A percentile compares a stretch with the other conserved stretches of the same genome.
Evolutionary conservation across 1,284 basidiomycete genomes (phyloP).

Genomic region (Pisolithus thermaeus): DNA sequence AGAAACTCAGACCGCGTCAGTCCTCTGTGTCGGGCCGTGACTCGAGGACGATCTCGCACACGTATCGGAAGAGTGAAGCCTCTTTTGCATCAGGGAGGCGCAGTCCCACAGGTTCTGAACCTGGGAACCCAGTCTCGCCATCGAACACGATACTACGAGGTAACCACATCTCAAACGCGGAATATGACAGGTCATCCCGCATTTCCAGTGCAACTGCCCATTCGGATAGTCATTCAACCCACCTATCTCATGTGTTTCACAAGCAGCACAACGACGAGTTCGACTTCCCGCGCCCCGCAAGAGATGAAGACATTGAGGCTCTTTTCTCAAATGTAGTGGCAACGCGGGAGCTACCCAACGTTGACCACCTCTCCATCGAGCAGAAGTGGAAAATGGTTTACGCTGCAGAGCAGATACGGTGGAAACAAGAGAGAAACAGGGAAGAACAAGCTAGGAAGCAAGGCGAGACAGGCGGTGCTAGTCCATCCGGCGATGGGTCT

Average conservation of each 20-base stretch:
- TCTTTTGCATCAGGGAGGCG: conserved; percentile 39
- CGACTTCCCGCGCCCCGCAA: conserved; percentile 65
- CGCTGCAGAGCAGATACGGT: conserved; percentile 77
- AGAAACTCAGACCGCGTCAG: conserved; percentile 40
- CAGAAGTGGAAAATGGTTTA: conserved; percentile 94
- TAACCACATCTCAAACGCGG: conserved; percentile 45
- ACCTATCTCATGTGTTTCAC: conserved; percentile 53
- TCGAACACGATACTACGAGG: conserved; percentile 37
- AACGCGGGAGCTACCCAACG: conserved; percentile 57
- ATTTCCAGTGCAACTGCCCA: conserved; percentile 52
- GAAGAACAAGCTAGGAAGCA: conserved; percentile 59
- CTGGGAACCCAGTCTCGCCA: conserved; percentile 39
- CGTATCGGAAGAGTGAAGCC: conserved; percentile 50
- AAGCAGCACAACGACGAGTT: conserved; percentile 57
- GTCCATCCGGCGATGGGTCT: conserved; percentile 52
- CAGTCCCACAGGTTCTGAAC: conserved; percentile 42
- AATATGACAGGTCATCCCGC: conserved; percentile 53
- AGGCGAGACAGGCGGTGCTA: conserved; percentile 48
- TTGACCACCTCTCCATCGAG: conserved; percentile 59
- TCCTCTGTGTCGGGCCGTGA: conserved; percentile 39
- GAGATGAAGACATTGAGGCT: conserved; percentile 68
- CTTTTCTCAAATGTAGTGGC: conserved; percentile 74
- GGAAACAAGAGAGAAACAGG: conserved; percentile 62
- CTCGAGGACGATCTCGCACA: conserved; percentile 32
- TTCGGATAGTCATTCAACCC: conserved; percentile 46